A percentile compares a stretch with the other conserved stretches of the same genome.
These are phyloP conservation scores for Candida ovalis DNA, from an alignment of 805 yeast species.

Conservation along the genomic window DNA sequence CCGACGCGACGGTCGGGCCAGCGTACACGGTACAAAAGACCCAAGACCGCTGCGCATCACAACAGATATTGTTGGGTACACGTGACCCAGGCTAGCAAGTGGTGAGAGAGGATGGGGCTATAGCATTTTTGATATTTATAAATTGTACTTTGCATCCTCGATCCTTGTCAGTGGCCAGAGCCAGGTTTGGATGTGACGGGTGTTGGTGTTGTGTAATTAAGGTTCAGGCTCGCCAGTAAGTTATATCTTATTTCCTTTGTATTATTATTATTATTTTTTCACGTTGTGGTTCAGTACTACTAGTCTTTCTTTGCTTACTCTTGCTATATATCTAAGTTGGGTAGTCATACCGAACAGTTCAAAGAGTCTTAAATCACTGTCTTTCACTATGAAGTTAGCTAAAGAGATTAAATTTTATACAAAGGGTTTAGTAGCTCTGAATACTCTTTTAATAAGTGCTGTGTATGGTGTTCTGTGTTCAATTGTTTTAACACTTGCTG, in stretches of 20 bases:
- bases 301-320: constrained; percentile 5
- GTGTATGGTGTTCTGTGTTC: constrained; percentile 79
- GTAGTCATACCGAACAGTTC: constrained; percentile 15
- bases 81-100: too few relatives aligned
- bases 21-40: too few relatives aligned
- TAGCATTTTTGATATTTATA: too few relatives aligned
- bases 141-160: too few relatives aligned
- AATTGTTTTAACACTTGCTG: constrained; percentile 55
- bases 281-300: constrained; percentile 8
- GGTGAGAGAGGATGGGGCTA: too few relatives aligned
- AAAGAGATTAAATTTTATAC: constrained; percentile 47
- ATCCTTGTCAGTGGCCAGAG: too few relatives aligned
- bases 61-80: too few relatives aligned
- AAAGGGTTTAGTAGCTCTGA: constrained; percentile 52
- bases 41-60: too few relatives aligned
- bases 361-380: constrained; percentile 9
- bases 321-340: constrained; percentile 13
- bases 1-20: too few relatives aligned
- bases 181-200: too few relatives aligned
- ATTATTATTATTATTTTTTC: constrained; percentile 3
- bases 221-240: too few relatives aligned
- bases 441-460: constrained; percentile 56
- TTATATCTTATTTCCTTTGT: neutral
- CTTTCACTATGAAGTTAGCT: constrained; percentile 13
- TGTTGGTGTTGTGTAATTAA: neutral